These are phyloP conservation scores for Spathaspora gorwiae DNA, from an alignment of 805 yeast genomes.

Conservation along the genomic window DNA sequence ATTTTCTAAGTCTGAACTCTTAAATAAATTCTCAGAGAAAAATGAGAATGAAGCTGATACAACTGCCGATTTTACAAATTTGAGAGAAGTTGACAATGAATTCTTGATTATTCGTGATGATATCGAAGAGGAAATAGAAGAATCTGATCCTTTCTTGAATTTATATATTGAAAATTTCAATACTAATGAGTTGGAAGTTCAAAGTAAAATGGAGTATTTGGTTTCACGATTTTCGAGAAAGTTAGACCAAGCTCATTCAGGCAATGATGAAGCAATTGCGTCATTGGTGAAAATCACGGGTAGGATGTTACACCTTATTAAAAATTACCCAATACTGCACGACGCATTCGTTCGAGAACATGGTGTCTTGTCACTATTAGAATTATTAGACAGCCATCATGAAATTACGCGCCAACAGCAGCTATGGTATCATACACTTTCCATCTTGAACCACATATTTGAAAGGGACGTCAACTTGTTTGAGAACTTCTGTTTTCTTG, in stretches of 20 bases:
- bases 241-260: slow-evolving; percentile 25
- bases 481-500: slow-evolving; percentile 39
- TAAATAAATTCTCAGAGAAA: slow-evolving; percentile 27
- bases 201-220: slow-evolving; percentile 35
- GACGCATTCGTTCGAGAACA: slow-evolving; percentile 38
- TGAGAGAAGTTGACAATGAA: neutral
- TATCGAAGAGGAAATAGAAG: slow-evolving; percentile 14
- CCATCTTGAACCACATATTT: slow-evolving; percentile 32
- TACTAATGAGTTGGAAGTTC: slow-evolving; percentile 38
- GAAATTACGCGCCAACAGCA: slow-evolving; percentile 24
- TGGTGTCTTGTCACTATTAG: slow-evolving; percentile 36
- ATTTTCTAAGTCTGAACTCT: slow-evolving; percentile 23
- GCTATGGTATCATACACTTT: slow-evolving; percentile 35
- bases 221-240: slow-evolving; percentile 27
- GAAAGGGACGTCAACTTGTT: slow-evolving; percentile 24
- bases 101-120: neutral
- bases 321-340: slow-evolving; percentile 38
- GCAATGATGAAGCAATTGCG: slow-evolving; percentile 25
- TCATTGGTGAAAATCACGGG: slow-evolving; percentile 33
- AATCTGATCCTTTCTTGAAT: slow-evolving; percentile 34
- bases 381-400: slow-evolving; percentile 30
- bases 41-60: slow-evolving; percentile 13
- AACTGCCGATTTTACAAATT: slow-evolving; percentile 1
- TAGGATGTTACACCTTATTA: slow-evolving; percentile 32
- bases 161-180: slow-evolving; percentile 36